These are phyloP conservation scores for Rhizopogon vinicolor DNA, from an alignment of 768 basidiomycete genomes.

Conservation along the genomic window DNA sequence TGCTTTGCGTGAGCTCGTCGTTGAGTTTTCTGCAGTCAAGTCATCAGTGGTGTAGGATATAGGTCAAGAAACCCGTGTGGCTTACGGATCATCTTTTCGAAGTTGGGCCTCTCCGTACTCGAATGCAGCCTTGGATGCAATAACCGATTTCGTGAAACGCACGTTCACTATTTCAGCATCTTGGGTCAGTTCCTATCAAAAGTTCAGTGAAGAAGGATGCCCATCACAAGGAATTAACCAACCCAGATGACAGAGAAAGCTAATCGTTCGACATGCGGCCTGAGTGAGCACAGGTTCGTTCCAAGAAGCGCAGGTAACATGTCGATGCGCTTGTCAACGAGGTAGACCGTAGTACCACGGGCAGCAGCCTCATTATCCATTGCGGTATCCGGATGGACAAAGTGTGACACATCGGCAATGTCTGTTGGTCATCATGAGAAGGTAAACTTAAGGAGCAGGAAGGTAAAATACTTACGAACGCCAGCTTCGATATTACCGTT, in stretches of 20 bases:
- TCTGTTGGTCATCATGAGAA: constrained; percentile 42
- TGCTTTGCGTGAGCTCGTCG: constrained; percentile 80
- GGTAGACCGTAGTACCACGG: constrained; percentile 93
- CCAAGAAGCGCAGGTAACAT: constrained; percentile 94
- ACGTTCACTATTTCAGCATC: constrained; percentile 89
- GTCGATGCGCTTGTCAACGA: constrained; percentile 98
- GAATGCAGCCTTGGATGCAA: constrained; percentile 93
- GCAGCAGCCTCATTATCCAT: constrained; percentile 98
- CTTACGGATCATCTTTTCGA: constrained; percentile 88
- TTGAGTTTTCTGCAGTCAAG: constrained; percentile 49
- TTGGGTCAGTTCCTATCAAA: constrained; percentile 74
- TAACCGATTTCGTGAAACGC: constrained; percentile 93
- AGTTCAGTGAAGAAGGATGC: background rate
- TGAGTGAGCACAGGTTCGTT: constrained; percentile 90
- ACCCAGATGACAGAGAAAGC: constrained; percentile 98
- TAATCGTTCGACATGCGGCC: constrained; percentile 89
- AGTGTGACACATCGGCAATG: constrained; percentile 97
- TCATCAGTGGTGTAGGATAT: background rate
- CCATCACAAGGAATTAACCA: constrained; percentile 3
- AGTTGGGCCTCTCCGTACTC: constrained; percentile 96
- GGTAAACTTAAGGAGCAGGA: background rate
- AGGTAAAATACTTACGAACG: constrained; percentile 72
- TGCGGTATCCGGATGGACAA: constrained; percentile 87
- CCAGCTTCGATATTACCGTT: constrained; percentile 97
- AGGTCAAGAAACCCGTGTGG: background rate